A percentile compares a stretch with the other conserved stretches of the same genome.
Evolutionary conservation across 2,329 filamentous ascomycete genomes (phyloP).

Genomic region (Cercospora berteroae): DNA sequence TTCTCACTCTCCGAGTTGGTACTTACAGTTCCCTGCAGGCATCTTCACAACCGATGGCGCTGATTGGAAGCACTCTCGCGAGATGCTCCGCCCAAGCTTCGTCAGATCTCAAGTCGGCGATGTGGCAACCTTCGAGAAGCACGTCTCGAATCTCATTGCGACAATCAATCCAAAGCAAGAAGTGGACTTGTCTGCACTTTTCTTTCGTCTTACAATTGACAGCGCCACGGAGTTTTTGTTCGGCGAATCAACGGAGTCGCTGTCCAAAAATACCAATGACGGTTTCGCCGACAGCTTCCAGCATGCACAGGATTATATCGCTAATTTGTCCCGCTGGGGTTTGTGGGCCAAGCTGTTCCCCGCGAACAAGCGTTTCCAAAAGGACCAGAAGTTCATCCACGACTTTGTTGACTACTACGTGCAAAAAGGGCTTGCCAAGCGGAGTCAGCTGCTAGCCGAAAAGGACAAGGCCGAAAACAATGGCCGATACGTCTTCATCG

Average conservation of each 20-base stretch:
- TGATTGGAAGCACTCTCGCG: constrained; percentile 39
- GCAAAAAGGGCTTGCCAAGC: constrained; percentile 41
- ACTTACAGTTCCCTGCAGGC: constrained; percentile 11
- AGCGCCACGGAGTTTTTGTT: constrained; percentile 68
- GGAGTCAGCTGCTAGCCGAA: constrained; percentile 34
- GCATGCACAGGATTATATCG: constrained; percentile 33
- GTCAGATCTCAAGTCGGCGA: constrained; percentile 53
- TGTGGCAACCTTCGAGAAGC: constrained; percentile 58
- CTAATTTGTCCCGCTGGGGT: constrained; percentile 29
- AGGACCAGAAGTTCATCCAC: constrained; percentile 43
- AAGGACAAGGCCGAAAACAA: constrained; percentile 35
- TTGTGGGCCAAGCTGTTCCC: constrained; percentile 25
- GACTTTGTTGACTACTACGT: constrained; percentile 53
- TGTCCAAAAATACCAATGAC: constrained; percentile 27
- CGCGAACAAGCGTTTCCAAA: constrained; percentile 39
- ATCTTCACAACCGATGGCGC: constrained; percentile 49
- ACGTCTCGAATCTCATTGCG: constrained; percentile 58
- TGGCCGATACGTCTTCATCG: constrained; percentile 50
- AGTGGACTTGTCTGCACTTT: constrained; percentile 61
- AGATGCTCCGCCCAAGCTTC: constrained; percentile 56
- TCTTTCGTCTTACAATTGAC: constrained; percentile 66
- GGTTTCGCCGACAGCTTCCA: constrained; percentile 39
- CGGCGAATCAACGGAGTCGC: constrained; percentile 47
- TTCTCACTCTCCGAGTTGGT: neutral
- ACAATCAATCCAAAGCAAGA: constrained; percentile 55